Percentiles rank a stretch among this genome's conserved stretches.
Conservation (phyloP, 257 asterid genomes). For the Gardenia jasminoides region DNA sequence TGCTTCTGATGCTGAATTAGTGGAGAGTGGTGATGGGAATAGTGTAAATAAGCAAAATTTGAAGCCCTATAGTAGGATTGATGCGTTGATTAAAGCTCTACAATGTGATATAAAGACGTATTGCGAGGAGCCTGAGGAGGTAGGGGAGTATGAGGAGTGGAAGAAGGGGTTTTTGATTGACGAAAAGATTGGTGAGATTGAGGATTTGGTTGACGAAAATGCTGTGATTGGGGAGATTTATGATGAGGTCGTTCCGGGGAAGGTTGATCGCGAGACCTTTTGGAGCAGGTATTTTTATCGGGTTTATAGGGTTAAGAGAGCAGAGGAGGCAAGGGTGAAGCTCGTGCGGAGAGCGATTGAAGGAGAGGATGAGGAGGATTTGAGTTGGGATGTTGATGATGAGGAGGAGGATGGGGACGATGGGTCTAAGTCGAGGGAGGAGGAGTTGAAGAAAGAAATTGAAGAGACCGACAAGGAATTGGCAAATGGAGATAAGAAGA, state of each 20-base stretch:
- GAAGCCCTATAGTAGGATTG: conserved; percentile 77
- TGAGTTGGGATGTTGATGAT: conserved; percentile 81
- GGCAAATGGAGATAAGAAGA: conserved; percentile 29
- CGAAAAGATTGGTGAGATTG: conserved; percentile 55
- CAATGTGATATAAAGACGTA: conserved; percentile 71
- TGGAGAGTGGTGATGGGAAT: conserved; percentile 25
- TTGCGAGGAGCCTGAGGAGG: conserved; percentile 60
- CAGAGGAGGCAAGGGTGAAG: conserved; percentile 61
- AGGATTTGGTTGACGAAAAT: conserved; percentile 44
- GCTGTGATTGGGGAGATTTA: conserved; percentile 51
- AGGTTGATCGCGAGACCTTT: conserved; percentile 60
- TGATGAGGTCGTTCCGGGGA: conserved; percentile 57
- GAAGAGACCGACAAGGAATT: conserved; percentile 31
- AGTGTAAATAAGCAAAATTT: conserved; percentile 28
- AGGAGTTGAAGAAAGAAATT: conserved; percentile 28
- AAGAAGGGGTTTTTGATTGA: conserved; percentile 56
- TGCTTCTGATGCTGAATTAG: conserved; percentile 28
- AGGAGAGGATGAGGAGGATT: conserved; percentile 70
- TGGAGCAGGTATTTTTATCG: conserved; percentile 85
- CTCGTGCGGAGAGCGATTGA: conserved; percentile 60
- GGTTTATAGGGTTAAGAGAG: conserved; percentile 55
- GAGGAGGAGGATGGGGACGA: conserved; percentile 34
- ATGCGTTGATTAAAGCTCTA: conserved; percentile 47
- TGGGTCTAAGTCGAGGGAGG: conserved; percentile 16
- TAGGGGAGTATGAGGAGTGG: conserved; percentile 56